Conservation (phyloP, 73 alveolate species). For the Tetrahymena thermophila region DNA sequence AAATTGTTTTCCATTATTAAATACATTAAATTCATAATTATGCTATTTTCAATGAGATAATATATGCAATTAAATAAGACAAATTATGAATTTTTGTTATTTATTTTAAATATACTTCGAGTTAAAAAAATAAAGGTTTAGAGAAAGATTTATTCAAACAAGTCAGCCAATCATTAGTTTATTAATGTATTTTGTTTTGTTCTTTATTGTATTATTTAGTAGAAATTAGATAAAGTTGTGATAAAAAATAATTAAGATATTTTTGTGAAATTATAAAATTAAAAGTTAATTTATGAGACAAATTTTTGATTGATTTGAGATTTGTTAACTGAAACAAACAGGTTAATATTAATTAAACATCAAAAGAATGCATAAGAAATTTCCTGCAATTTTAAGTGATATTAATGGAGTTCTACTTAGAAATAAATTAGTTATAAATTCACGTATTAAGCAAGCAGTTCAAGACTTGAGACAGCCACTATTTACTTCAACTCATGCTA, state of each 20-base stretch:
- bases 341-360: not conserved
- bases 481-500: not conserved
- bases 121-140: too few species aligned
- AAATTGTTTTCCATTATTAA: too few species aligned
- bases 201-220: not conserved
- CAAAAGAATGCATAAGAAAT: conserved; percentile 7
- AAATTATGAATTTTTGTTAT: too few species aligned
- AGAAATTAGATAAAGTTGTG: not conserved
- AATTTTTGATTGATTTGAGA: not conserved
- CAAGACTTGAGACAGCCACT: not conserved
- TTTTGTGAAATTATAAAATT: not conserved
- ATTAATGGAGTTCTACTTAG: conserved; percentile 69
- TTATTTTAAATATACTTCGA: too few species aligned
- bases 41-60: too few species aligned
- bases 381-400: conserved; percentile 67
- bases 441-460: conserved; percentile 29
- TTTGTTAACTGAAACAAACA: not conserved
- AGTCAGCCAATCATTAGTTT: too few species aligned
- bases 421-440: conserved; percentile 39
- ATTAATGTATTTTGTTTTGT: too few species aligned
- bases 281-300: not conserved
- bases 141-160: too few species aligned
- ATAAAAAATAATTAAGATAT: not conserved
- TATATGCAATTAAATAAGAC: too few species aligned
- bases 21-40: too few species aligned